phyloP scores from a whole-genome alignment of 192 early-diverging fungal genomes.

The Rhizoclosmatium sp. region DNA sequence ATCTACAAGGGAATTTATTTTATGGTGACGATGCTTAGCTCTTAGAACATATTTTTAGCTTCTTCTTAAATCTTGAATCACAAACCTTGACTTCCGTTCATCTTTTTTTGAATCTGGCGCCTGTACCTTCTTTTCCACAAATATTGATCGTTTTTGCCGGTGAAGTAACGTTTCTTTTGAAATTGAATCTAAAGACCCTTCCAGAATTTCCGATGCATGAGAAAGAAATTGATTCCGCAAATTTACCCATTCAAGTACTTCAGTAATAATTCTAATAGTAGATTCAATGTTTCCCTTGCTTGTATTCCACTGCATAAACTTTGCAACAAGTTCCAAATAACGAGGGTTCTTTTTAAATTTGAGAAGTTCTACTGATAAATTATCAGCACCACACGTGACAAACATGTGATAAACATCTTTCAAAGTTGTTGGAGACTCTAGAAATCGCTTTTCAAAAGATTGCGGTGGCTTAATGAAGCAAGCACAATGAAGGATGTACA shows the following conservation, averaged over 20 bases:
- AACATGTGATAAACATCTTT: slow-evolving; percentile 49
- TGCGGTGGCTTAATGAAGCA: slow-evolving; percentile 13
- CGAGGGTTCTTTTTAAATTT: slow-evolving; percentile 59
- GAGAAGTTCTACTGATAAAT: slow-evolving; percentile 43
- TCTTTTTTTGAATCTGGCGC: background rate
- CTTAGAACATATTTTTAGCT: background rate
- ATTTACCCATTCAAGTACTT: slow-evolving; percentile 54
- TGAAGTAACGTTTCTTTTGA: slow-evolving; percentile 32
- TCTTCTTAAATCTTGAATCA: background rate
- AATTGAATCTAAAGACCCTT: slow-evolving; percentile 31
- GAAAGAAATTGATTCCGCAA: slow-evolving; percentile 44
- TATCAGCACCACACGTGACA: slow-evolving; percentile 40
- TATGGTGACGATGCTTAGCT: slow-evolving; percentile 2
- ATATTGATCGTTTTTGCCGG: slow-evolving; percentile 16
- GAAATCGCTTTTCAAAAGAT: slow-evolving; percentile 27
- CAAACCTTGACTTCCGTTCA: slow-evolving; percentile 21
- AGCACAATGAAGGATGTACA: slow-evolving; percentile 1
- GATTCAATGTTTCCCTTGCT: slow-evolving; percentile 35
- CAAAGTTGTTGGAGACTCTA: slow-evolving; percentile 37
- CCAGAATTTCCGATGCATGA: slow-evolving; percentile 34
- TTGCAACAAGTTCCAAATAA: slow-evolving; percentile 52
- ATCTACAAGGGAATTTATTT: slow-evolving; percentile 38
- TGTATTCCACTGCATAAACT: slow-evolving; percentile 45
- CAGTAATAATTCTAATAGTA: slow-evolving; percentile 39
- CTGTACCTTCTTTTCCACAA: slow-evolving; percentile 33